These are phyloP conservation scores for Mortierella polycephala DNA, from an alignment of 371 early-diverging fungal genomes.

Conservation along the genomic window DNA sequence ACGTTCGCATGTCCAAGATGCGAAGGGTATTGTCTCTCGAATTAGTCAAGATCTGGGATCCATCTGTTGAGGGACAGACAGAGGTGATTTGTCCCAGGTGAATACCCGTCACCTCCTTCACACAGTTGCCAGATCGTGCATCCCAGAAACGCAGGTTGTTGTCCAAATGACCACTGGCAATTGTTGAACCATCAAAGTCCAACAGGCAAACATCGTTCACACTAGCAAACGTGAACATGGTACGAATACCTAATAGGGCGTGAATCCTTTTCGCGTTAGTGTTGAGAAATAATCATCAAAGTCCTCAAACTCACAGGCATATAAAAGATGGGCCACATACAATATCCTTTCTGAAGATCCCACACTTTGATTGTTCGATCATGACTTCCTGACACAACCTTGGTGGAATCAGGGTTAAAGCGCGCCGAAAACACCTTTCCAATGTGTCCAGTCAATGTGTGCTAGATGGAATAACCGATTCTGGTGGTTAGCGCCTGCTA, in stretches of 20 bases:
- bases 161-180: slow-evolving; percentile 95
- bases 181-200: slow-evolving; percentile 85
- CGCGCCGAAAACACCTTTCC: slow-evolving; percentile 92
- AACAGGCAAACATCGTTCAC: slow-evolving; percentile 91
- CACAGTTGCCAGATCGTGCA: slow-evolving; percentile 79
- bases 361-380: slow-evolving; percentile 96
- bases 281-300: not conserved
- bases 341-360: slow-evolving; percentile 90
- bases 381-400: slow-evolving; percentile 93
- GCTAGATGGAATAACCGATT: slow-evolving; percentile 60
- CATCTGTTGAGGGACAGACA: slow-evolving; percentile 81
- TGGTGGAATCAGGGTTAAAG: slow-evolving; percentile 82
- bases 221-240: slow-evolving; percentile 93
- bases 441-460: slow-evolving; percentile 95
- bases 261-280: not conserved
- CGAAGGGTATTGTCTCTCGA: slow-evolving; percentile 94
- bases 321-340: slow-evolving; percentile 52
- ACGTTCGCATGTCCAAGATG: slow-evolving; percentile 84
- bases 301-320: not conserved
- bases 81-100: slow-evolving; percentile 93
- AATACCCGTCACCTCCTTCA: slow-evolving; percentile 84
- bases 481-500: not conserved
- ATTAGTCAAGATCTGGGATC: slow-evolving; percentile 83
- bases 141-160: slow-evolving; percentile 94
- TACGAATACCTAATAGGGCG: slow-evolving; percentile 70